Percentiles rank a stretch among this genome's conserved stretches.
Conservation (phyloP, 352 stramenopile genomes). For the Thraustochytrium striatum region DNA sequence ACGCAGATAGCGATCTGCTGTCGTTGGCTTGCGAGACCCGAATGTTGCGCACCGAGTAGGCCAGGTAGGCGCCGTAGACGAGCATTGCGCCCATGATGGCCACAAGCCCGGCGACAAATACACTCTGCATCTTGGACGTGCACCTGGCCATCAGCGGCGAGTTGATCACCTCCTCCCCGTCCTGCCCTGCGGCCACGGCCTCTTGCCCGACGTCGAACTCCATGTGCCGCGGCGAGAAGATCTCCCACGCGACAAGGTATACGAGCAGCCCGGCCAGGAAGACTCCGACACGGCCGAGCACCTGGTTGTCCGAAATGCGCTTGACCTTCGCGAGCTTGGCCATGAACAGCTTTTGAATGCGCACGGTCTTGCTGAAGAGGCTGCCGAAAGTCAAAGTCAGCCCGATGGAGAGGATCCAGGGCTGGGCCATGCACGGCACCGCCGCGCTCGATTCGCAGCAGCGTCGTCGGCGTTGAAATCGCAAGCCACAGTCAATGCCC, state of each 20-base stretch:
- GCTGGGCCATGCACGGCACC: neutral
- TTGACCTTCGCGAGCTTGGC: neutral
- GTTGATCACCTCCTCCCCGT: neutral
- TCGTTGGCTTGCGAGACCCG: neutral
- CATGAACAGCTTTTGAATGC: neutral
- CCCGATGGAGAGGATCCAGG: neutral
- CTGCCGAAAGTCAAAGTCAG: neutral
- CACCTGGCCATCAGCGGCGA: neutral
- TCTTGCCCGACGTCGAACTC: neutral
- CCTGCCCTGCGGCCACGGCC: neutral
- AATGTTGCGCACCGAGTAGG: neutral
- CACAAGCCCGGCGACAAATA: neutral
- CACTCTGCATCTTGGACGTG: neutral
- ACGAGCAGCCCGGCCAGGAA: neutral
- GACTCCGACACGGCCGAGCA: neutral
- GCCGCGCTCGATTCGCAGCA: neutral
- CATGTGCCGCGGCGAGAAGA: neutral
- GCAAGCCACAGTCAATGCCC: neutral
- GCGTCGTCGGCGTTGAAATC: neutral
- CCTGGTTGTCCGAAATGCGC: too few relatives aligned
- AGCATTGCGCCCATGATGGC: neutral
- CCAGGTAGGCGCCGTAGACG: neutral
- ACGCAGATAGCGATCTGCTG: neutral
- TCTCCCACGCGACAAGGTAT: neutral
- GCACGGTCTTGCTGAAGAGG: too few relatives aligned